Conservation (phyloP, 352 stramenopile species). For the Globisporangium acanthophoron region DNA sequence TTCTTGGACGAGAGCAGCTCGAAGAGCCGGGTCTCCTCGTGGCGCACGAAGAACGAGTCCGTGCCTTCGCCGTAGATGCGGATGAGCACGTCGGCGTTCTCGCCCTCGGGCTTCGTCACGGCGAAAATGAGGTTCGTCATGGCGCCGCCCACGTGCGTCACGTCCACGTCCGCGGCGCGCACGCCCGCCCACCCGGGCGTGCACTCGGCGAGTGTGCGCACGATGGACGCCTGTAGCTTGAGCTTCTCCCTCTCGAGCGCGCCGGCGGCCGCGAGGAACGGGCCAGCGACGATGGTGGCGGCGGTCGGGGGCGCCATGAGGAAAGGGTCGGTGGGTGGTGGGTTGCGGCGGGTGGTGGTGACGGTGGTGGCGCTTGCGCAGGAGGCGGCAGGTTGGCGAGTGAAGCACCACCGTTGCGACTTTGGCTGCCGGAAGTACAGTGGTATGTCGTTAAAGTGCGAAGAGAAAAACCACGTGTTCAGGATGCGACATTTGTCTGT, state of each 20-base stretch:
- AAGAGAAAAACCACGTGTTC: neutral
- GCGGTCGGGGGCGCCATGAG: slow-evolving; percentile 23
- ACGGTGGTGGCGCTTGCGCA: slow-evolving; percentile 7
- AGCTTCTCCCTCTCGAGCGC: slow-evolving; percentile 63
- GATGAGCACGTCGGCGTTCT: slow-evolving; percentile 65
- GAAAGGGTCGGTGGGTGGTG: neutral
- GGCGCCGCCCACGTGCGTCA: slow-evolving; percentile 64
- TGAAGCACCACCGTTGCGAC: slow-evolving; percentile 5
- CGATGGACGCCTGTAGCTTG: slow-evolving; percentile 63
- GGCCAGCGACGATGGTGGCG: slow-evolving; percentile 41
- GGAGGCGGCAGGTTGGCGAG: slow-evolving; percentile 21
- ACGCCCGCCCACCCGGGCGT: slow-evolving; percentile 55
- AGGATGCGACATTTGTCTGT: neutral
- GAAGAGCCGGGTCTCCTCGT: slow-evolving; percentile 75
- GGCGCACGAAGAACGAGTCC: slow-evolving; percentile 74
- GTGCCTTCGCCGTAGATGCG: slow-evolving; percentile 81
- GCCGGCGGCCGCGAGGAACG: slow-evolving; percentile 48
- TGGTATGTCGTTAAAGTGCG: neutral
- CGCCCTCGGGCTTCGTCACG: slow-evolving; percentile 57
- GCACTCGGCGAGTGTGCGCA: slow-evolving; percentile 46
- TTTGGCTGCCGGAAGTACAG: neutral
- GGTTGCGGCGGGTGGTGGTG: neutral
- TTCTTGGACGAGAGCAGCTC: slow-evolving; percentile 59
- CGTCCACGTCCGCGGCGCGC: slow-evolving; percentile 46
- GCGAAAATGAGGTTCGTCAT: slow-evolving; percentile 88